A percentile compares a stretch with the other conserved stretches of the same genome.
Evolutionary conservation across 1,284 basidiomycete genomes (phyloP).

Genomic region (Pseudozyma tsukubaensis): DNA sequence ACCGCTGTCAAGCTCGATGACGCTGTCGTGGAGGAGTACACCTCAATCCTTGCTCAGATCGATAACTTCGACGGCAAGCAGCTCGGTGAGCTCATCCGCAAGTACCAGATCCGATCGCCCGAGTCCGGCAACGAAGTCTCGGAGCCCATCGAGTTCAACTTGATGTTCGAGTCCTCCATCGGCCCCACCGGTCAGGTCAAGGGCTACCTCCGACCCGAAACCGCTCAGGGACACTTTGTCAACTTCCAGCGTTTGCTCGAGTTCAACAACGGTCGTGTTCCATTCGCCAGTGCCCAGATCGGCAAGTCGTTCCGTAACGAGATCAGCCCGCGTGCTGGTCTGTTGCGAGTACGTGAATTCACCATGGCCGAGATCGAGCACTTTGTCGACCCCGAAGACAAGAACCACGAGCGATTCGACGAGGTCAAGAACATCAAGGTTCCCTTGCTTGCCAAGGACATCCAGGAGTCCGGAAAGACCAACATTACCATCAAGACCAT

Average conservation of each 20-base stretch:
- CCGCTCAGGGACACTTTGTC: conserved; percentile 98
- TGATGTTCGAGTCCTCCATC: conserved; percentile 98
- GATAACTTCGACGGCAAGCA: conserved; percentile 94
- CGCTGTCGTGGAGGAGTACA: conserved; percentile 81
- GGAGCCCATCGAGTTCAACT: conserved; percentile 95
- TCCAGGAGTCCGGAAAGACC: conserved; percentile 82
- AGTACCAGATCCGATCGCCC: conserved; percentile 86
- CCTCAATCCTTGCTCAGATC: conserved; percentile 86
- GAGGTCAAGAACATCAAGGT: conserved; percentile 83
- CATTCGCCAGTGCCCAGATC: conserved; percentile 97
- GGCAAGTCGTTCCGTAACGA: conserved; percentile 98
- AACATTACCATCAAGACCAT: conserved; percentile 78
- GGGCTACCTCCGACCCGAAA: conserved; percentile 96
- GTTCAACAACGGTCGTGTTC: conserved; percentile 95
- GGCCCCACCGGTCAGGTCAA: conserved; percentile 97
- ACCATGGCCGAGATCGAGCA: conserved; percentile 99
- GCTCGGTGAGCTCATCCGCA: conserved; percentile 86
- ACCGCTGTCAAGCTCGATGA: conserved; percentile 83
- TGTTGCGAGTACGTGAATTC: conserved; percentile 97
- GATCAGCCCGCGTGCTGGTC: conserved; percentile 93
- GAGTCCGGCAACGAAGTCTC: conserved; percentile 91
- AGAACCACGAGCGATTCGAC: conserved; percentile 84
- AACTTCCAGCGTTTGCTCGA: conserved; percentile 97
- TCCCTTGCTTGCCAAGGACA: conserved; percentile 82
- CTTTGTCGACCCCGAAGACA: conserved; percentile 94